Evolutionary conservation across 352 stramenopile genomes (phyloP).

Genomic region (Blastocystis sp.): DNA sequence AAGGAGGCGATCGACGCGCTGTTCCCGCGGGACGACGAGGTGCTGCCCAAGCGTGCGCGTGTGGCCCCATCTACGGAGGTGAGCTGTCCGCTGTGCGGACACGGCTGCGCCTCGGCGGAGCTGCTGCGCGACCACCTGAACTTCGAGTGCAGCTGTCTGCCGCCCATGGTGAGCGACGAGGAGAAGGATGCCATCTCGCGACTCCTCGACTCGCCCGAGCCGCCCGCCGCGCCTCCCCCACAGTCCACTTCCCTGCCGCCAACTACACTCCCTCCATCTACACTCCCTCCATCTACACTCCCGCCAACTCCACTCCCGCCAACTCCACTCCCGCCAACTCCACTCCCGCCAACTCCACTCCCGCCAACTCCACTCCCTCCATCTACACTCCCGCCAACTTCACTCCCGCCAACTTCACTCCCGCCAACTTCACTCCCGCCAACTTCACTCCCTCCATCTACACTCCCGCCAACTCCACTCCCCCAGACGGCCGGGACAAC

Average conservation of each 20-base stretch:
- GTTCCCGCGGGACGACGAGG: background rate
- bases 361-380: background rate
- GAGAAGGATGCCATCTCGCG: background rate
- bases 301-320: background rate
- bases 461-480: too few relatives aligned
- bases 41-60: background rate
- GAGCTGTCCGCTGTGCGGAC: constrained; percentile 5
- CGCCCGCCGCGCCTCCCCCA: background rate
- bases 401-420: too few relatives aligned
- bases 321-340: background rate
- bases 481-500: background rate
- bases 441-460: too few relatives aligned
- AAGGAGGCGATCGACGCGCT: constrained; percentile 27
- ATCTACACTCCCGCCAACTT: too few relatives aligned
- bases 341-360: background rate
- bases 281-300: background rate
- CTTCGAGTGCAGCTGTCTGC: background rate
- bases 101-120: background rate
- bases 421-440: too few relatives aligned
- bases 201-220: background rate
- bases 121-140: constrained; percentile 31
- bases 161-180: background rate
- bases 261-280: background rate
- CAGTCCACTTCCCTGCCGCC: background rate
- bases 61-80: background rate